Percentiles rank a stretch among this genome's conserved stretches.
Evolutionary conservation across 1,284 basidiomycete genomes (phyloP).

Genomic region (Boletellus deceptivus): DNA sequence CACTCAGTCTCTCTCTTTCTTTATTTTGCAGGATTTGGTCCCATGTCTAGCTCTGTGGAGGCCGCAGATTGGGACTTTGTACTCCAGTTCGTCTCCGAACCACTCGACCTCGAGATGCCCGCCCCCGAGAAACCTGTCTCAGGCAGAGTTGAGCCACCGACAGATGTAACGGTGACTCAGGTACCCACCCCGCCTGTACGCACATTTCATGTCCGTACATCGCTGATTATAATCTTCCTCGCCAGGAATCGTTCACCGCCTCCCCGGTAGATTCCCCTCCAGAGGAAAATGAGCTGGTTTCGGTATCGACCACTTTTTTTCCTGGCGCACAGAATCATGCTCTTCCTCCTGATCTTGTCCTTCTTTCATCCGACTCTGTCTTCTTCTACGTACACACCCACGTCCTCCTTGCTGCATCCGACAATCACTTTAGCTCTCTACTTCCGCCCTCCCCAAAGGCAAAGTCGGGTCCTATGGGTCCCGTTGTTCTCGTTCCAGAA

Average conservation of each 20-base stretch:
- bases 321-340: conserved; percentile 60
- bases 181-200: conserved; percentile 68
- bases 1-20: not conserved
- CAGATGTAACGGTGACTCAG: conserved; percentile 31
- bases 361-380: conserved; percentile 69
- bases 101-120: conserved; percentile 42
- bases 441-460: conserved; percentile 38
- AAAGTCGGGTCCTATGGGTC: conserved; percentile 37
- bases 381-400: conserved; percentile 69
- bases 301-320: conserved; percentile 77
- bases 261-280: conserved; percentile 44
- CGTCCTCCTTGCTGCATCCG: conserved; percentile 48
- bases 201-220: conserved; percentile 1
- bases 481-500: conserved; percentile 49
- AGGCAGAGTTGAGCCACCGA: conserved; percentile 25
- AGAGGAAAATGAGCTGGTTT: conserved; percentile 51
- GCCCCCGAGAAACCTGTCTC: conserved; percentile 36
- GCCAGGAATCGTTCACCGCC: conserved; percentile 49
- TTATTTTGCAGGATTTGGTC: not conserved
- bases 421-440: conserved; percentile 52
- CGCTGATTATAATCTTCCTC: conserved; percentile 5
- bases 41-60: conserved; percentile 38
- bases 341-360: conserved; percentile 55
- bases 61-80: conserved; percentile 59
- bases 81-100: conserved; percentile 61